Evolutionary conservation across 1,139 yeast genomes (phyloP).

Genomic region (Schizosaccharomyces versatilis): DNA sequence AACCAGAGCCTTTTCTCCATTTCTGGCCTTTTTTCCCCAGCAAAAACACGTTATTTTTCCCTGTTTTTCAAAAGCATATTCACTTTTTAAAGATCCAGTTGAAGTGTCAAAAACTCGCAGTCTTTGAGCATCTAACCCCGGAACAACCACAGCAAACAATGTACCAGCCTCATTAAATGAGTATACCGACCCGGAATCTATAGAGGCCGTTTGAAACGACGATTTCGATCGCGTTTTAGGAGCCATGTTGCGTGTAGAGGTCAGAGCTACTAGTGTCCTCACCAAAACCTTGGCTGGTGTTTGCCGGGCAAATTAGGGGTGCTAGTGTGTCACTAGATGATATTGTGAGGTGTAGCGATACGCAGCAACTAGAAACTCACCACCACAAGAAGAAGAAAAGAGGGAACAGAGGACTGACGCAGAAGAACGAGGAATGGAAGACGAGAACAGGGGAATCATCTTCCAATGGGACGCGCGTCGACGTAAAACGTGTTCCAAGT

Average conservation of each 20-base stretch:
- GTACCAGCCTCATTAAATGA: conserved; percentile 35
- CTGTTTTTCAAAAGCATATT: conserved; percentile 33
- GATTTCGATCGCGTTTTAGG: not conserved
- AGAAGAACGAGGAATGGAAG: no score
- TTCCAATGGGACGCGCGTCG: no score
- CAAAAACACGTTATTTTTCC: conserved; percentile 29
- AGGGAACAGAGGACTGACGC: no score
- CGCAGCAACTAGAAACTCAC: no score
- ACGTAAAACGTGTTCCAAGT: no score
- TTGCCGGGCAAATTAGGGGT: no score
- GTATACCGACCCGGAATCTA: conserved; percentile 7
- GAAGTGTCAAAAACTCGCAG: conserved; percentile 40
- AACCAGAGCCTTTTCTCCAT: conserved; percentile 19
- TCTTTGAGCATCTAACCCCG: conserved; percentile 54
- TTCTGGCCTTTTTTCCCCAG: conserved; percentile 28
- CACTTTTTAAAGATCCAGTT: conserved; percentile 23
- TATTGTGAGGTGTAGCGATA: no score
- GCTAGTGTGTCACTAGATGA: no score
- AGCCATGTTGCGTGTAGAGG: not conserved
- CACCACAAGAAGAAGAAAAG: no score
- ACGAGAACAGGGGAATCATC: no score
- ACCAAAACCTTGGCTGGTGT: no score
- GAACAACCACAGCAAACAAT: conserved; percentile 42
- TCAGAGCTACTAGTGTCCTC: no score
- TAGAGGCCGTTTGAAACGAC: not conserved